These are phyloP conservation scores for Myxozyma kluyveri DNA, from an alignment of 805 yeast genomes.

Conservation along the genomic window DNA sequence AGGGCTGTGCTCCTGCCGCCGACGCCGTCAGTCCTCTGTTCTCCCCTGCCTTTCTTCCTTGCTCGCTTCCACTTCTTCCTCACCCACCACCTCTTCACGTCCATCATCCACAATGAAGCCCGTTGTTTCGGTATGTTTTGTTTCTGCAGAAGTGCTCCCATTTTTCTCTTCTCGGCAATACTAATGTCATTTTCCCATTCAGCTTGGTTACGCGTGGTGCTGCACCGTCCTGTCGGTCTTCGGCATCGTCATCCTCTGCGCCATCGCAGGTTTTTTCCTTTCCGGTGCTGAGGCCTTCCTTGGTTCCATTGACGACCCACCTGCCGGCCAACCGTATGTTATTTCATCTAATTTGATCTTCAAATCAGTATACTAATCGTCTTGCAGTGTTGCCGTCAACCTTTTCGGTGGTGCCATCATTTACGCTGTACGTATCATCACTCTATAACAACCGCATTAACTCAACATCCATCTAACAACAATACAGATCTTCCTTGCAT, in stretches of 20 bases:
- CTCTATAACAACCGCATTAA: not conserved
- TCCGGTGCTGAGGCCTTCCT: conserved; percentile 84
- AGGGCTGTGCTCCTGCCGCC: conserved; percentile 1
- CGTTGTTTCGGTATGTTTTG: conserved; percentile 26
- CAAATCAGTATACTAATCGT: not conserved
- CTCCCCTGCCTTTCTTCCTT: not conserved
- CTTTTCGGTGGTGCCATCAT: conserved; percentile 86
- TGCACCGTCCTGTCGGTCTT: conserved; percentile 91
- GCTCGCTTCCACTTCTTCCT: not conserved
- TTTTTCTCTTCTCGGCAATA: not conserved
- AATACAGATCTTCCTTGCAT: conserved; percentile 59
- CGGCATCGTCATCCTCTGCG: conserved; percentile 82
- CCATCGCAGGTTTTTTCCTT: conserved; percentile 78
- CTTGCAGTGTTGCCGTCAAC: conserved; percentile 72
- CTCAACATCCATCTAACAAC: not conserved
- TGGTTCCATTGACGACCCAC: conserved; percentile 89
- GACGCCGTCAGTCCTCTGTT: conserved; percentile 1
- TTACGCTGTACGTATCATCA: conserved; percentile 45
- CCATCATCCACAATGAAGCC: conserved; percentile 22
- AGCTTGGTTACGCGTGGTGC: conserved; percentile 66
- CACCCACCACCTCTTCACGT: not conserved
- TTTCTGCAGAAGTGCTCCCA: not conserved
- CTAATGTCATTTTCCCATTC: not conserved
- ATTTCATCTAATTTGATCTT: not conserved
- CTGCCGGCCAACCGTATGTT: conserved; percentile 76